A percentile compares a stretch with the other conserved stretches of the same genome.
These are phyloP conservation scores for Aspergillus tamarii DNA, from an alignment of 2,329 filamentous ascomycete genomes.

Conservation along the genomic window DNA sequence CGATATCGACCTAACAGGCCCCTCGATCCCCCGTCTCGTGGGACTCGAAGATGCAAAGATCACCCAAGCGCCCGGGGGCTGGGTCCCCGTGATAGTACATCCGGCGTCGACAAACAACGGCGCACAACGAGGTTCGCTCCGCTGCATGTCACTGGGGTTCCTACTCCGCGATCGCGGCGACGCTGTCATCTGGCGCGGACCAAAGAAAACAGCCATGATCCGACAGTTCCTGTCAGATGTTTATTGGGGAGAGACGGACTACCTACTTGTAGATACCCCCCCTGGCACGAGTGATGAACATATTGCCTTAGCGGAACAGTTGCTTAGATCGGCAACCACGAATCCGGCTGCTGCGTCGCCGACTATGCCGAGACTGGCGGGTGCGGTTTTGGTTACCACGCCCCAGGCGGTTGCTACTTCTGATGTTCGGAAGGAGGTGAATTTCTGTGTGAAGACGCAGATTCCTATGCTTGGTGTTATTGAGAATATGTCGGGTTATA, in stretches of 20 bases:
- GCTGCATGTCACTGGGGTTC: slow-evolving; percentile 92
- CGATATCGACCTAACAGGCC: slow-evolving; percentile 93
- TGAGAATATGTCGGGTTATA: slow-evolving; percentile 79
- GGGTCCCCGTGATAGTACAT: slow-evolving; percentile 87
- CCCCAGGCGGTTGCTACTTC: slow-evolving; percentile 92
- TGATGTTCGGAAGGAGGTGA: slow-evolving; percentile 92
- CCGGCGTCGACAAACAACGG: slow-evolving; percentile 9
- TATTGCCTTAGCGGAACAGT: slow-evolving; percentile 87
- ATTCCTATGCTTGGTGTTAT: slow-evolving; percentile 84
- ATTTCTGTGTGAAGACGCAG: slow-evolving; percentile 85
- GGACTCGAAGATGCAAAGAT: slow-evolving; percentile 88
- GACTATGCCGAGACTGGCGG: slow-evolving; percentile 67
- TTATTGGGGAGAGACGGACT: slow-evolving; percentile 84
- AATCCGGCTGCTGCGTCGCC: slow-evolving; percentile 23
- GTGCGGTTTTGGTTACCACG: slow-evolving; percentile 93
- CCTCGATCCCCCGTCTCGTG: slow-evolving; percentile 93
- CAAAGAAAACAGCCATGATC: slow-evolving; percentile 99
- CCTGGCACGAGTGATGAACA: slow-evolving; percentile 97
- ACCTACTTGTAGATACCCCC: slow-evolving; percentile 91
- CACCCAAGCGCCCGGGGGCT: slow-evolving; percentile 85
- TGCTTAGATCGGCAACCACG: slow-evolving; percentile 56
- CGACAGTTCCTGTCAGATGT: slow-evolving; percentile 93
- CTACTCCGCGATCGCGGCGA: slow-evolving; percentile 80
- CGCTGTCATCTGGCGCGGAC: slow-evolving; percentile 95
- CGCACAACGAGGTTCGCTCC: slow-evolving; percentile 42